Base-by-base conservation (phyloP, 257 asterid species). In the Coffea eugenioides region DNA sequence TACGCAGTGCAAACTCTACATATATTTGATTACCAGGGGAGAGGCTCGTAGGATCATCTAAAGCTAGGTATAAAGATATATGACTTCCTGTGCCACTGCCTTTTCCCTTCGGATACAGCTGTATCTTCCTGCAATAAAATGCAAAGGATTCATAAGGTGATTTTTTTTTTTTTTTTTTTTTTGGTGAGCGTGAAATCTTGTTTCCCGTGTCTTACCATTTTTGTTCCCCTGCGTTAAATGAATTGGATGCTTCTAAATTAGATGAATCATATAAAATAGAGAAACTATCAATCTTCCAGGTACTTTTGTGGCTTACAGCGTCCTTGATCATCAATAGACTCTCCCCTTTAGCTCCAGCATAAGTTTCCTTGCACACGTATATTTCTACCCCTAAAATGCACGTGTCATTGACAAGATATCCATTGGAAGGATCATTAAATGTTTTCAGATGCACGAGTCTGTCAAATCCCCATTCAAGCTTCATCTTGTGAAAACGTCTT, bases 361-460 rank as follows among this genome's bases (percentile, higher is more conserved):
- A 79, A 46, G 77, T 85, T 77, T 91, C 92, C 67, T 80, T 88
- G 79, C 80, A 62, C 62, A 91, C 82, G 65, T 90, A 91, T 31
- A 92, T 83, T 73, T 91, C 94, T 25, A 91, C 93, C 65, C 93
- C 97, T 79, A 91, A 86, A n/a, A 88, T 86, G 48, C 93, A 88
- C 0, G 76, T 82, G 68, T 91, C 94, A 11, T 91, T 74, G 13
- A 84, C 81, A 67, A 89, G 83, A 83, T 91, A 92, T 15, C 96
- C 97, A 16, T 91, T 88, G 48, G 76, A 71, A 43, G 90, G 75
- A 80, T 92, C 88, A 31, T 78, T 83, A 77, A 92, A 87, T 45
- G 76, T 74, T 25, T 80, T 48, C 7, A 85, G 93, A 82, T 91
- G 84, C 49, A 92, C 79, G 85, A 90, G 87, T 81, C 81, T 76